phyloP scores from a whole-genome alignment of 2,329 filamentous ascomycete species.

The Colletotrichum paranaense region DNA sequence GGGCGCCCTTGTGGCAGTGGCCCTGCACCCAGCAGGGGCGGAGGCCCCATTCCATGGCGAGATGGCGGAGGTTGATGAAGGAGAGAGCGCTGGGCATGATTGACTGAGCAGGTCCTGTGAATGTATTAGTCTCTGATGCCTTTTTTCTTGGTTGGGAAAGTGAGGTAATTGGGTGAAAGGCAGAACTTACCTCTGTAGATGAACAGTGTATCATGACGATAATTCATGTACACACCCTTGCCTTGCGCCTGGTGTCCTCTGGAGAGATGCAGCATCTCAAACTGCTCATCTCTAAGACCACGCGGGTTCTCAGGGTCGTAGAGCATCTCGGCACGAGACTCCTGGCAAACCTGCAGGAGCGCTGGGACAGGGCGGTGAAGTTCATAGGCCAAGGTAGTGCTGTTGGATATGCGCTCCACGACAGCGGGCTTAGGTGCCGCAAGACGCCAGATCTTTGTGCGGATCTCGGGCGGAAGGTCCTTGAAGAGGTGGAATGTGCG shows the following conservation, averaged over 20 bases:
- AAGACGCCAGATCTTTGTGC: slow-evolving; percentile 10
- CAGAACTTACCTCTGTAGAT: slow-evolving; percentile 18
- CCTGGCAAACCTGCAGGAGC: slow-evolving; percentile 9
- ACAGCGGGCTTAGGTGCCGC: slow-evolving; percentile 6
- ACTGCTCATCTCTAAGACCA: neutral
- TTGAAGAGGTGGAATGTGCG: slow-evolving; percentile 18
- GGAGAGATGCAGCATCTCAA: slow-evolving; percentile 5
- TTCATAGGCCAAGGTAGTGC: neutral
- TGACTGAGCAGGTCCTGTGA: neutral
- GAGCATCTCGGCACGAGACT: slow-evolving; percentile 14
- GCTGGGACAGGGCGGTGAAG: slow-evolving; percentile 18
- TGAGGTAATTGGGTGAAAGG: neutral
- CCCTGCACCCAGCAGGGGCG: slow-evolving; percentile 20
- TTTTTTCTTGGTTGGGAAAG: no score
- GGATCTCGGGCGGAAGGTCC: slow-evolving; percentile 14
- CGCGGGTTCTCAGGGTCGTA: neutral
- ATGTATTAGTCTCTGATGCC: neutral
- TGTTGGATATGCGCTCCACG: slow-evolving; percentile 7
- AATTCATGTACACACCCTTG: slow-evolving; percentile 13
- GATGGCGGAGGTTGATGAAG: slow-evolving; percentile 18
- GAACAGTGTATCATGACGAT: slow-evolving; percentile 4
- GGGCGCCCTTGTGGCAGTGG: neutral
- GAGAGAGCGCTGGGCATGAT: slow-evolving; percentile 2
- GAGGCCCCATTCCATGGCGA: slow-evolving; percentile 34
- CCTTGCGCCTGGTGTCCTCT: neutral